Evolutionary conservation across 352 stramenopile species (phyloP), one percentile per base, ranked within the genome.

Genomic region (Thalassiosira delicatula): DNA sequence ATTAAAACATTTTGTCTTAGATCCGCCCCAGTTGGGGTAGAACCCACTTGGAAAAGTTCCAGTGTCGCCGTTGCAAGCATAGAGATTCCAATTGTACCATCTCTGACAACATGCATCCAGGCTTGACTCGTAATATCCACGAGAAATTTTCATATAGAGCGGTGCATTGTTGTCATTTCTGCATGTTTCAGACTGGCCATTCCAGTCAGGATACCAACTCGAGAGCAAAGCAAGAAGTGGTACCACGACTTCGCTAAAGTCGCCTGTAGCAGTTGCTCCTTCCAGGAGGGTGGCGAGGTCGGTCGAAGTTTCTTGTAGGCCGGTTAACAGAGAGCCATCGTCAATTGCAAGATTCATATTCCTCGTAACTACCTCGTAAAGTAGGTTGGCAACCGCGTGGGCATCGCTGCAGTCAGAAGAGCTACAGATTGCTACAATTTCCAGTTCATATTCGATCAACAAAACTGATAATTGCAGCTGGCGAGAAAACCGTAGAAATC

Each of bases 191-290:
- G 3, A 14, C 11, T 37, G 8, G 12, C 67, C 67, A 40, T 29
- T 5, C 67, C 67, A 75, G 49, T 75, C 49, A 4, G 67, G 67
- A 68, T 66, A 75, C 44, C 49, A 75, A 17, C 25, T 21, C 4
- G 46, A 23, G 46, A 75, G 27, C 12, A 66, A 12, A 33, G 67
- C 19, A 4, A 67, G 46, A 11, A 75, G 21, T 46, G 67, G 23
- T 23, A 66, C n/a, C 27, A 53, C 67, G 12, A 75, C 67, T 40
- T 4, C 25, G 32, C 14, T 54, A 29, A 46, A 67, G 12, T 75
- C 32, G 14, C 7, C 4, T 51, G 27, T 56, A 5, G 46, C 7
- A 5, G 46, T 23, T 8, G 19, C 46, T 8, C 14, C 19, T 56
- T 56, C 46, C n/a, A 56, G 7, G 3, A 56, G 3, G 3, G n/a